phyloP scores from a whole-genome alignment of 2,329 filamentous ascomycete species.

The Sodiomyces alkalinus region DNA sequence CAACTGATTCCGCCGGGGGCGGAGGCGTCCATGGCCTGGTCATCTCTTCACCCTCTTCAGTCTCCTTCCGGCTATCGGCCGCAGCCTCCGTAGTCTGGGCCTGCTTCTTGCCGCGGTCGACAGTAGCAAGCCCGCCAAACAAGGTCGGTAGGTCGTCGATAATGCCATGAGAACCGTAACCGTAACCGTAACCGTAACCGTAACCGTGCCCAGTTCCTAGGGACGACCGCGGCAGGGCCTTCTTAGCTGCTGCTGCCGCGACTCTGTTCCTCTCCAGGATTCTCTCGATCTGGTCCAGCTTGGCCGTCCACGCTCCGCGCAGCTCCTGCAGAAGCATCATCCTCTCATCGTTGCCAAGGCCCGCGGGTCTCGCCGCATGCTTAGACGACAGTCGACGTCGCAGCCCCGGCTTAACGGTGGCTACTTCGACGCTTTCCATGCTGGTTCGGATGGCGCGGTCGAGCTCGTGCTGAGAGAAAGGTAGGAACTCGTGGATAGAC shows the following conservation, averaged over 20 bases:
- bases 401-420: conserved; percentile 2
- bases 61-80: conserved; percentile 4
- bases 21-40: too few relatives aligned
- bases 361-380: conserved; percentile 5
- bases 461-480: conserved; percentile 22
- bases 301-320: conserved; percentile 22
- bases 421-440: conserved; percentile 6
- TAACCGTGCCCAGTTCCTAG: too few relatives aligned
- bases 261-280: conserved; percentile 21
- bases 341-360: conserved; percentile 10
- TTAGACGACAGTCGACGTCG: conserved; percentile 2
- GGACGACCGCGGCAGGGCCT: conserved; percentile 3
- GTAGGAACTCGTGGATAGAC: conserved; percentile 28
- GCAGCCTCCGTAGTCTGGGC: conserved; percentile 1
- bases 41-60: neutral
- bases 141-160: conserved; percentile 4
- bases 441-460: conserved; percentile 16
- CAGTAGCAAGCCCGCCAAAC: conserved; percentile 17
- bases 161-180: conserved; percentile 3
- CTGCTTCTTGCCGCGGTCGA: conserved; percentile 4
- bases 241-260: conserved; percentile 2
- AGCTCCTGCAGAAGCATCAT: conserved; percentile 20
- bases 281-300: conserved; percentile 16
- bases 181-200: too few relatives aligned
- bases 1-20: conserved; percentile 4